Evolutionary conservation across 495 filamentous ascomycete genomes (phyloP), one percentile per base, ranked within the genome.

Genomic region (Xylaria grammica): DNA sequence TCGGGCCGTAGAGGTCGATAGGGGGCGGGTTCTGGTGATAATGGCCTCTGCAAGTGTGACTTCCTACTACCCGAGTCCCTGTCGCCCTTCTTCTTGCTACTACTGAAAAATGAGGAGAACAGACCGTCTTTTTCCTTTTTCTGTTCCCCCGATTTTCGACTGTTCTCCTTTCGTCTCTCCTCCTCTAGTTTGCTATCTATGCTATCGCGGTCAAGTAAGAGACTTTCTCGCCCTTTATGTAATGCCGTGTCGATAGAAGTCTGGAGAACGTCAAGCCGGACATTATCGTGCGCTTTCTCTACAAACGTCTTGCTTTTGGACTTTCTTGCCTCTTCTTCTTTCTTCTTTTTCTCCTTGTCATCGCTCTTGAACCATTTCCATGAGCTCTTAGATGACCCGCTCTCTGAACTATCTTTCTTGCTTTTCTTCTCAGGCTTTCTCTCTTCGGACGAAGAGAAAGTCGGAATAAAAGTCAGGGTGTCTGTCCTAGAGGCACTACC

Each of bases 41-140:
- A 79, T 15, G 86, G 88, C 40, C 91, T 88, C 40, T 84, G 81
- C 3, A 89, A 90, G 62, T 86, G 87, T 62, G 85, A 85, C 78
- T 95, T 96, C 72, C 91, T 90, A 49, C 82, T 78, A 11, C 77
- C 76, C 34, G 89, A 86, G 42, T 85, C 83, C 60, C 91, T 88
- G 17, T 86, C 82, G 70, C 90, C 90, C 77, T 90, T 94, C 80
- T 92, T 95, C 69, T 91, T 88, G 57, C 86, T 86, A 22, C 93
- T 90, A 29, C 92, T 91, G 70, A 99, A 98, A 42, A 99, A 85
- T 2, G 92, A 92, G 2, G 92, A 92, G 70, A 99, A 93, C 26
- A 97, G 77, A 4, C 91, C 89, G 36, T 88, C 86, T 70, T 93
- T 96, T 65, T 97, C 94, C 71, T 96, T 97, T 78, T 96, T 97